Percentiles rank a stretch among this genome's conserved stretches.
phyloP scores from a whole-genome alignment of 2,329 filamentous ascomycete genomes.

The Passalora sequoiae region DNA sequence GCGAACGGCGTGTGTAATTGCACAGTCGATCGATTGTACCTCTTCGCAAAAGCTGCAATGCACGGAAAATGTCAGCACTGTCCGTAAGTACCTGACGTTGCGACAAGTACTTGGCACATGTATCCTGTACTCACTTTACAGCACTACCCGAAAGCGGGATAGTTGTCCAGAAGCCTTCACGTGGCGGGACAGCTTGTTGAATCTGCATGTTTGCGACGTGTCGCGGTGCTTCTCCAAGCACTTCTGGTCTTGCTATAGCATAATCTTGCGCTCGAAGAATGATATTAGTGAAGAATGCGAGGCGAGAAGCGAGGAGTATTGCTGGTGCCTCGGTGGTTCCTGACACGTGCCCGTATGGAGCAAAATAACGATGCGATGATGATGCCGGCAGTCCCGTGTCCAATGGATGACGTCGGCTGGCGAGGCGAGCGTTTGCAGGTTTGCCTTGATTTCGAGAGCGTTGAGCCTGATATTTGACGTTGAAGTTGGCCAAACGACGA shows the following conservation, averaged over 20 bases:
- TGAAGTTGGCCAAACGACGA: too few species aligned
- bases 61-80: conserved; percentile 41
- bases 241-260: neutral
- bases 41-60: conserved; percentile 24
- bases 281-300: neutral
- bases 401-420: neutral
- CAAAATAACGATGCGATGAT: too few species aligned
- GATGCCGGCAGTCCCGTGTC: neutral
- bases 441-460: conserved; percentile 1
- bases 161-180: neutral
- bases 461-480: too few species aligned
- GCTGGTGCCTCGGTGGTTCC: neutral
- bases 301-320: neutral
- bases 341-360: neutral
- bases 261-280: too few species aligned
- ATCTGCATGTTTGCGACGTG: neutral
- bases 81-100: too few species aligned
- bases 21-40: too few species aligned
- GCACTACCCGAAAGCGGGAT: neutral
- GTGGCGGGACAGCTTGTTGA: conserved; percentile 6
- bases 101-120: neutral
- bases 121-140: conserved; percentile 34
- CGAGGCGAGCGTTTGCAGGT: neutral
- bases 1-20: too few species aligned
- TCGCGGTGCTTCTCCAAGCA: neutral